Conservation (phyloP, 179 eudicot species). For the Pouteria campechiana region DNA sequence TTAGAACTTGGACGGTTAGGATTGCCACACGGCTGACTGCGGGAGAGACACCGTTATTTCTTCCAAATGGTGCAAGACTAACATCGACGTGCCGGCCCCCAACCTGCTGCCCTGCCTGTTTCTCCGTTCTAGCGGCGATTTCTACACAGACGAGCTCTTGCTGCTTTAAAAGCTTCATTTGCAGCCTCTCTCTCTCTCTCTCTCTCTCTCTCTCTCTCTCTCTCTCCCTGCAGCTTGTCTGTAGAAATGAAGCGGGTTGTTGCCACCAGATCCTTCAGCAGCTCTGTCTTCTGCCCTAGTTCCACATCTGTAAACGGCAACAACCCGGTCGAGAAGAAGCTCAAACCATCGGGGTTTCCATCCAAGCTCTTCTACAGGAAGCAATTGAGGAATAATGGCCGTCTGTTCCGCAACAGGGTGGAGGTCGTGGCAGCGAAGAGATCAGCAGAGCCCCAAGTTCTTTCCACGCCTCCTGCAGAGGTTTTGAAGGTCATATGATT, state of each 20-base stretch:
- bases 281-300: constrained; percentile 12
- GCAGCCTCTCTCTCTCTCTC: not conserved
- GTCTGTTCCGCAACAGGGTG: constrained; percentile 3
- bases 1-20: too few species aligned
- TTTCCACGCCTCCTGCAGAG: constrained; percentile 39
- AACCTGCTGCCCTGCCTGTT: not conserved
- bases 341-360: constrained; percentile 22
- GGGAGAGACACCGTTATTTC: too few species aligned
- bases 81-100: too few species aligned
- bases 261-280: constrained; percentile 18
- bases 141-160: not conserved
- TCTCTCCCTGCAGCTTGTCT: not conserved
- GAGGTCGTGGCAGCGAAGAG: constrained; percentile 11
- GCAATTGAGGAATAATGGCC: not conserved
- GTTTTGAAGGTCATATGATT: constrained; percentile 18
- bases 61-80: too few species aligned
- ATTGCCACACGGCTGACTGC: too few species aligned
- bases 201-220: not conserved
- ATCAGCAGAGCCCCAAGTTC: constrained; percentile 18
- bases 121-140: not conserved
- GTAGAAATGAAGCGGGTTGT: constrained; percentile 23
- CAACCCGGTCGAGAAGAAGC: constrained; percentile 13
- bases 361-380: constrained; percentile 2
- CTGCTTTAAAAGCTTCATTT: not conserved
- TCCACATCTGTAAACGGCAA: constrained; percentile 14